A percentile compares a stretch with the other conserved stretches of the same genome.
Evolutionary conservation across 2,329 filamentous ascomycete species (phyloP).

Genomic region (Triangularia verruculosa): DNA sequence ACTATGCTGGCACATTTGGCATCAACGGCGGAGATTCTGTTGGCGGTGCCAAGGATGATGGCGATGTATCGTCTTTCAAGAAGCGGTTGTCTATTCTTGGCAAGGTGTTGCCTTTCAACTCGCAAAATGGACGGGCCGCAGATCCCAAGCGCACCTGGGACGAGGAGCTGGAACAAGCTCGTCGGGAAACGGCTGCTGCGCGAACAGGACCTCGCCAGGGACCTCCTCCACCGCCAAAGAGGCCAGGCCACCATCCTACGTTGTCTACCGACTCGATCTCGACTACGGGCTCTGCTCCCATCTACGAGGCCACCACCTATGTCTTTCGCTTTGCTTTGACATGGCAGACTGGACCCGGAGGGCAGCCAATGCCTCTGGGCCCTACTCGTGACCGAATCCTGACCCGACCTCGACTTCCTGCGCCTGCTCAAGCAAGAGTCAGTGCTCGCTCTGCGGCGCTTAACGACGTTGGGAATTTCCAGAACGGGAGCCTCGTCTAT

Average conservation of each 20-base stretch:
- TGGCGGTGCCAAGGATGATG: constrained; percentile 26
- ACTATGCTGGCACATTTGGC: constrained; percentile 16
- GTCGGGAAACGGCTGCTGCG: constrained; percentile 49
- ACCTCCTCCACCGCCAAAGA: constrained; percentile 36
- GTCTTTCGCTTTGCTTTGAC: constrained; percentile 68
- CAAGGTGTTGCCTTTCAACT: constrained; percentile 55
- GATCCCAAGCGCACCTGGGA: constrained; percentile 33
- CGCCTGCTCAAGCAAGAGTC: constrained; percentile 65
- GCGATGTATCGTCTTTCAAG: constrained; percentile 36
- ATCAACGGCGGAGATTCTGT: neutral
- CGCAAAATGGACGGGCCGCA: constrained; percentile 17
- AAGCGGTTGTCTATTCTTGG: constrained; percentile 66
- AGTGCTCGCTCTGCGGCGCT: constrained; percentile 34
- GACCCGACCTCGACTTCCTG: constrained; percentile 65
- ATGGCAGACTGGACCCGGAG: constrained; percentile 28
- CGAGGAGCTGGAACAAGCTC: constrained; percentile 49
- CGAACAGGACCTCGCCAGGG: constrained; percentile 30
- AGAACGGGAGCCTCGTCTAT: constrained; percentile 1
- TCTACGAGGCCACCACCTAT: constrained; percentile 56
- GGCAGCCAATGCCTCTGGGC: constrained; percentile 48
- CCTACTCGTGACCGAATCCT: constrained; percentile 61
- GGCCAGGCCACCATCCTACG: constrained; percentile 32
- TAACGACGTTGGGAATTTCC: constrained; percentile 4
- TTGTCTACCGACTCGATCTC: constrained; percentile 48
- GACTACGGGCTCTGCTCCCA: constrained; percentile 54